These are phyloP conservation scores for Boletus eberwhitei DNA, from an alignment of 768 basidiomycete genomes.

Conservation along the genomic window DNA sequence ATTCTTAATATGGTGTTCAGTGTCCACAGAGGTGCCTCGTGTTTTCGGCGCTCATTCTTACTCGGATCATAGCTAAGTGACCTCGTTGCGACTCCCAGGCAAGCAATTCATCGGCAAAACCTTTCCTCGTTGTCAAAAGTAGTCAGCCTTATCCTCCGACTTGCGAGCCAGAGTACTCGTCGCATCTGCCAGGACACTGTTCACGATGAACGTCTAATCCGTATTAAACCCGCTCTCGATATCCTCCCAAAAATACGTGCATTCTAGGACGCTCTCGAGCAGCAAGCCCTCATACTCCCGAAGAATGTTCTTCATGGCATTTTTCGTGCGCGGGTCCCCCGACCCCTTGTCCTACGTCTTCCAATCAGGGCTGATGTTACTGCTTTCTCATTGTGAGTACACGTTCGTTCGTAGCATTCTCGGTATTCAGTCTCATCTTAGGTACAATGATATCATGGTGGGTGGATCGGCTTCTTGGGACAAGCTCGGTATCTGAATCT, in stretches of 20 bases:
- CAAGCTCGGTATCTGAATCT: too few species aligned
- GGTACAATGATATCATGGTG: conserved; percentile 59
- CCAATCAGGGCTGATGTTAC: conserved; percentile 77
- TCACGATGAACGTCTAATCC: neutral
- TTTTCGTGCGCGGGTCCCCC: too few species aligned
- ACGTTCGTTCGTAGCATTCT: neutral
- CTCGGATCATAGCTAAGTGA: too few species aligned
- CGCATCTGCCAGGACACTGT: too few species aligned
- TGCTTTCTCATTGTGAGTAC: conserved; percentile 34
- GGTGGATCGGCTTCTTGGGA: too few species aligned
- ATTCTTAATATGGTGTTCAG: too few species aligned
- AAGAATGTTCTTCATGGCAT: neutral
- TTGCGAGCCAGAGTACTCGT: too few species aligned
- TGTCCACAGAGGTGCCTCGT: neutral
- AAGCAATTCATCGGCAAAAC: neutral
- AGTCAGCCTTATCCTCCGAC: neutral
- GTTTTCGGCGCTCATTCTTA: neutral
- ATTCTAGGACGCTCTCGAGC: too few species aligned
- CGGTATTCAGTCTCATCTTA: conserved; percentile 11
- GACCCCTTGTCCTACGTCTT: conserved; percentile 36
- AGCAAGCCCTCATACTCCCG: neutral
- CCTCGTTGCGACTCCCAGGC: neutral
- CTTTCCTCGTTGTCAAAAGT: neutral
- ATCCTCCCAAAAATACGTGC: neutral
- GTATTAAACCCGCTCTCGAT: neutral